These are phyloP conservation scores for Macrocystidia cucumis DNA, from an alignment of 1,284 basidiomycete species.

Conservation along the genomic window DNA sequence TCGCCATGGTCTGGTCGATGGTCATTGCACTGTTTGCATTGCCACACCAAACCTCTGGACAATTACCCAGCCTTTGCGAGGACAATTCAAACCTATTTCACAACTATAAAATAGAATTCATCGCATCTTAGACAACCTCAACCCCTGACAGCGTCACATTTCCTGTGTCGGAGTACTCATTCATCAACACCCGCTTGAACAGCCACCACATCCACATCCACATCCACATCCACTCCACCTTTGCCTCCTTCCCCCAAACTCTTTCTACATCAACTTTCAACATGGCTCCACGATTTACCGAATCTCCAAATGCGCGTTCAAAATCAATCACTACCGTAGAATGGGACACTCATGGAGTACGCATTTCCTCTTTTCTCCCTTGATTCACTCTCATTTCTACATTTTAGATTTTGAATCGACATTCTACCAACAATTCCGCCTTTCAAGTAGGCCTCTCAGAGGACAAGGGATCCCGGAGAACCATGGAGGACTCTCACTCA, in stretches of 20 bases:
- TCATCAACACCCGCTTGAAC: too few relatives aligned
- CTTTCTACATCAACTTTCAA: constrained; percentile 5
- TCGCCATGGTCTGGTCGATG: too few relatives aligned
- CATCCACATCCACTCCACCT: too few relatives aligned
- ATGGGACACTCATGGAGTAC: constrained; percentile 69
- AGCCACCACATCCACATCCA: constrained; percentile 4
- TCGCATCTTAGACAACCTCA: too few relatives aligned
- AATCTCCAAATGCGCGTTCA: constrained; percentile 62
- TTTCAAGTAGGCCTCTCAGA: constrained; percentile 87
- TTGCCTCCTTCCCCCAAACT: neutral
- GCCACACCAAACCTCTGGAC: too few relatives aligned
- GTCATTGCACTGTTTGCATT: neutral
- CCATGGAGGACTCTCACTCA: constrained; percentile 97
- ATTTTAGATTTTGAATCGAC: constrained; percentile 48
- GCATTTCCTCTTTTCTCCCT: constrained; percentile 17
- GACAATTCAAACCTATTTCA: too few relatives aligned
- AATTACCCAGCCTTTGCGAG: too few relatives aligned
- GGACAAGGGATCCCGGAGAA: constrained; percentile 85
- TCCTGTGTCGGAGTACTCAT: too few relatives aligned
- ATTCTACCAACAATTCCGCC: constrained; percentile 47
- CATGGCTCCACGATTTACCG: constrained; percentile 26
- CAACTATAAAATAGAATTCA: too few relatives aligned
- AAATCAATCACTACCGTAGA: constrained; percentile 70
- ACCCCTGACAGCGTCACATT: too few relatives aligned
- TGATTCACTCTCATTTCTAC: constrained; percentile 8